phyloP scores from a whole-genome alignment of 164 flowering plant species.

The Liquidambar formosana region DNA sequence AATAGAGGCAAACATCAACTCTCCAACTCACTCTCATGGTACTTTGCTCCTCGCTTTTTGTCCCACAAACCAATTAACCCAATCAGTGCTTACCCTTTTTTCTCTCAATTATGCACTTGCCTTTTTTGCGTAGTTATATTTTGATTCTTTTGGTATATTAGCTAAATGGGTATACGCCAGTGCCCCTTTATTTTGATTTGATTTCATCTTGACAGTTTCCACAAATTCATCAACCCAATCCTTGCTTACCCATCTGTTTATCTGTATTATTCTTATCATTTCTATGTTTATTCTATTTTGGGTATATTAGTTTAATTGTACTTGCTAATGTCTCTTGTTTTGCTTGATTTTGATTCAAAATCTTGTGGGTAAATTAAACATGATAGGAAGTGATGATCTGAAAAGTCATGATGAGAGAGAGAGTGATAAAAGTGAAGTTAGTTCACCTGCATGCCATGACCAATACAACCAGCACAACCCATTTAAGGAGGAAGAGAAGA shows the following conservation, averaged over 20 bases:
- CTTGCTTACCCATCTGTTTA: too few species aligned
- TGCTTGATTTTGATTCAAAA: constrained; percentile 2
- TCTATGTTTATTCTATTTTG: too few species aligned
- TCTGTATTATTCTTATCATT: too few species aligned
- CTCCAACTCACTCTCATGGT: constrained; percentile 18
- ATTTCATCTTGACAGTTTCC: neutral
- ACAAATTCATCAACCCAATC: too few species aligned
- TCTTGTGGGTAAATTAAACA: constrained; percentile 14
- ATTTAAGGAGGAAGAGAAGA: constrained; percentile 18
- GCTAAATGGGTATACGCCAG: constrained; percentile 16
- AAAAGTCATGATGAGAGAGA: constrained; percentile 45
- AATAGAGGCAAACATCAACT: constrained; percentile 10
- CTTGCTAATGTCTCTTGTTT: neutral
- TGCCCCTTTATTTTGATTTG: neutral
- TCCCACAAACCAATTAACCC: neutral
- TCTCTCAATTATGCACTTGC: constrained; percentile 1
- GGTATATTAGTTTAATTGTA: constrained; percentile 14
- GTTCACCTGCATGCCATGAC: constrained; percentile 40
- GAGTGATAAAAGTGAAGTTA: constrained; percentile 40
- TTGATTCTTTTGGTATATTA: neutral
- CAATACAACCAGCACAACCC: constrained; percentile 19
- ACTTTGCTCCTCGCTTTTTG: neutral
- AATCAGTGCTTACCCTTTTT: constrained; percentile 7
- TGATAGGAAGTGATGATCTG: constrained; percentile 41
- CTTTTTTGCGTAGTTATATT: neutral